Conservation (phyloP, 2,329 filamentous ascomycete genomes). For the Aspergillaceae sp. region DNA sequence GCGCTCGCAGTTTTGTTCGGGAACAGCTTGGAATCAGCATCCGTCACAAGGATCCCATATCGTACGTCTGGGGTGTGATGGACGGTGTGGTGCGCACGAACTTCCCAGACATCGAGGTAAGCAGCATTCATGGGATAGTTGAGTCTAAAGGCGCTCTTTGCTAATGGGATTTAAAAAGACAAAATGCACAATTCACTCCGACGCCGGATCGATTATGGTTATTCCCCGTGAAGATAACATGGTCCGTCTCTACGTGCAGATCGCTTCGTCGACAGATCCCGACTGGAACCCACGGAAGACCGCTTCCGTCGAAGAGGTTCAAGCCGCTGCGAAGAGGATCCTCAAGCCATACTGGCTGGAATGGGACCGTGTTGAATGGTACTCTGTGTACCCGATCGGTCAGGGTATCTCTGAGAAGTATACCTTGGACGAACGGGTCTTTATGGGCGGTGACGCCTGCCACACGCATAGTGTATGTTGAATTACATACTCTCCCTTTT, state of each 20-base stretch:
- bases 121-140: slow-evolving; percentile 1
- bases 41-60: slow-evolving; percentile 54
- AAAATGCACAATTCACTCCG: slow-evolving; percentile 60
- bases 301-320: slow-evolving; percentile 51
- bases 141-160: background rate
- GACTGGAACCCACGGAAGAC: slow-evolving; percentile 55
- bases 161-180: slow-evolving; percentile 33
- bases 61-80: slow-evolving; percentile 60
- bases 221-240: slow-evolving; percentile 46
- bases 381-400: slow-evolving; percentile 57
- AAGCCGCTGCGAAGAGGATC: slow-evolving; percentile 50
- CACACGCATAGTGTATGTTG: slow-evolving; percentile 49
- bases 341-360: slow-evolving; percentile 52
- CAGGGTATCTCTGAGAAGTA: slow-evolving; percentile 58
- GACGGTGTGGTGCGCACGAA: slow-evolving; percentile 56
- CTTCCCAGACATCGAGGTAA: slow-evolving; percentile 54
- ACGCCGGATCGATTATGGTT: slow-evolving; percentile 56
- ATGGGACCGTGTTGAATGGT: slow-evolving; percentile 59
- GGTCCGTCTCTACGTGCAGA: slow-evolving; percentile 47
- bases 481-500: background rate
- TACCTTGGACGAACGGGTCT: slow-evolving; percentile 55
- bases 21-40: slow-evolving; percentile 59
- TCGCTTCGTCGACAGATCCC: slow-evolving; percentile 53
- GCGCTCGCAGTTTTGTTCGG: slow-evolving; percentile 52
- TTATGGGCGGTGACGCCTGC: slow-evolving; percentile 58